Percentiles rank a stretch among this genome's conserved stretches.
Conservation (phyloP, 2,329 filamentous ascomycete genomes). For the Colletotrichum sp. region DNA sequence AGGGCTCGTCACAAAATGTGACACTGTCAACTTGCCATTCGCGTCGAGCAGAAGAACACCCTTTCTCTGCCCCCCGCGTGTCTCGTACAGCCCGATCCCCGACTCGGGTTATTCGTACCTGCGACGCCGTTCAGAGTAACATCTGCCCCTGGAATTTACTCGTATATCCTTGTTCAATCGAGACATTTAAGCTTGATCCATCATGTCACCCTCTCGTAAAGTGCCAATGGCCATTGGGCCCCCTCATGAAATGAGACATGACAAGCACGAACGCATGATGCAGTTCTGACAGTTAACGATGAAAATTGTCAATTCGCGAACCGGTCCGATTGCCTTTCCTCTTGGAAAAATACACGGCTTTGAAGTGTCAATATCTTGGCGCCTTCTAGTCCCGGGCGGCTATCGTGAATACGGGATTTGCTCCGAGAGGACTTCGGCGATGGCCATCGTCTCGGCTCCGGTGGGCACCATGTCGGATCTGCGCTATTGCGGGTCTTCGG, state of each 20-base stretch:
- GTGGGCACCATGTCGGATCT: background rate
- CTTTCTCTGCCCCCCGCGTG: background rate
- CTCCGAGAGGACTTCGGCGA: background rate
- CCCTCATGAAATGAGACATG: background rate
- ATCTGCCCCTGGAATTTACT: background rate
- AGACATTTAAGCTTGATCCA: background rate
- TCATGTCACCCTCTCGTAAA: background rate
- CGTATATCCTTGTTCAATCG: background rate
- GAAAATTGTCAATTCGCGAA: background rate
- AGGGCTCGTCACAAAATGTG: background rate
- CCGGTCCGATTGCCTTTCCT: background rate
- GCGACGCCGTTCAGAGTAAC: background rate
- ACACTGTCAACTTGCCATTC: background rate
- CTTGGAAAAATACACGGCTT: no score
- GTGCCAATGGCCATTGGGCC: background rate
- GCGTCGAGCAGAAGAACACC: background rate
- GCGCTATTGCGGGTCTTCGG: background rate
- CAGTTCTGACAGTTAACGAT: background rate
- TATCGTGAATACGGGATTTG: background rate
- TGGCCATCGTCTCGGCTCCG: background rate
- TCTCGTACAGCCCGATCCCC: background rate
- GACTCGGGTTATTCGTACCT: background rate
- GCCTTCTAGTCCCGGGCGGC: background rate
- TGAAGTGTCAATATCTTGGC: background rate
- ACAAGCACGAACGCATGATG: background rate